Base-by-base conservation (phyloP, 73 alveolate genomes). In the Durusdinium trenchii region DNA sequence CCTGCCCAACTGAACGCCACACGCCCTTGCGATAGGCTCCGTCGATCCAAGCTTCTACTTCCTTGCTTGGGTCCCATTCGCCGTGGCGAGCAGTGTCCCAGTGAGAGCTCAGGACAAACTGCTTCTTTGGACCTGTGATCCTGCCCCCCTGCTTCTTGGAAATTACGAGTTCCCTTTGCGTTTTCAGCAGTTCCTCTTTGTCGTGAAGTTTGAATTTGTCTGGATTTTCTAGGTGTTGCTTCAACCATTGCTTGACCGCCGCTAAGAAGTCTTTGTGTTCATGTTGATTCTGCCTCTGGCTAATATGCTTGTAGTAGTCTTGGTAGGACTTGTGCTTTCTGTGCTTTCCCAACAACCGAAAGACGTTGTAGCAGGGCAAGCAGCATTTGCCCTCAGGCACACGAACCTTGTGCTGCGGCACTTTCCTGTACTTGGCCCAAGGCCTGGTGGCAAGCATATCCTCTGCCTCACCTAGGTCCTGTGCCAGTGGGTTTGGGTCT, bases 371-470 rank as follows among this genome's bases (percentile, higher is more conserved):
- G 71, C 95, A 86, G 4, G 61, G 60, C 95, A 86, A 60, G 67
- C 95, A 86, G 71, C 12, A 4, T 4, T 47, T 64, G 18, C 95
- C 82, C 40, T 57, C 95, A 7, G 95, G 62, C 48, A 86, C 82
- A 23, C 95, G 81, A 47, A 57, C 54, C 26, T 28, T 6, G 76
- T 84, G 75, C 62, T 86, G 79, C 18, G 43, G 18, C 45, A 57
- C 48, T 23, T 5, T 14, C 7, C 95, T 45, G 95, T 86, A 86
- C 95, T 86, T 86, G 81, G 83, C 95, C 95, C 95, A 86, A 86
- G 95, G 95, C 94, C 94, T 30, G n/a, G 32, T 28, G 52, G 71
- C 47, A 36, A 23, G 62, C 5, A 20, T 3, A n/a, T 50, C 94
- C 3, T 1, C 50, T 6, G 94, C 94, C 57, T 84, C 94, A 40